Percentiles rank a stretch among this genome's conserved stretches.
phyloP scores from a whole-genome alignment of 1,284 basidiomycete species.

The Chalciporus sp. region DNA sequence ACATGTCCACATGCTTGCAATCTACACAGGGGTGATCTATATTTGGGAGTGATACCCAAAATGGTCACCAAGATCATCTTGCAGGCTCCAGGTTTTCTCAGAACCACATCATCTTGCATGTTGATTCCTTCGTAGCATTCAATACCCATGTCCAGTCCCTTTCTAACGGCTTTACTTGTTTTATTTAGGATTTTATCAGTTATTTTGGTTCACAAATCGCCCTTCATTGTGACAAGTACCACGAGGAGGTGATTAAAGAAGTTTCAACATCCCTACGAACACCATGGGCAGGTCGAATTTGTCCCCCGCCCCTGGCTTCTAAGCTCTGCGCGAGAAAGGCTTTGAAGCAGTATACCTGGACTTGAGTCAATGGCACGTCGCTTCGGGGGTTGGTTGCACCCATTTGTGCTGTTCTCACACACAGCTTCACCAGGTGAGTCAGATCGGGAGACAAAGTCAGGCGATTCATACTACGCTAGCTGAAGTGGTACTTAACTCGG shows the following conservation, averaged over 20 bases:
- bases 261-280: not conserved
- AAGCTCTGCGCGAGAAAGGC: not conserved
- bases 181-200: not conserved
- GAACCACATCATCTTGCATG: not conserved
- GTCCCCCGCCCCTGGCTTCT: not conserved
- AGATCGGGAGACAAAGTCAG: conserved; percentile 30
- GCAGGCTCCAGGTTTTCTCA: not conserved
- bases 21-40: conserved; percentile 19
- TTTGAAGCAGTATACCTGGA: not conserved
- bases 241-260: not conserved
- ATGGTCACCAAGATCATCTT: conserved; percentile 13
- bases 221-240: not conserved
- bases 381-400: conserved; percentile 15
- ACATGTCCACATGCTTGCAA: no score
- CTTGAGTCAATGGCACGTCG: conserved; percentile 1
- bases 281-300: not conserved
- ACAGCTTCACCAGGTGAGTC: conserved; percentile 36
- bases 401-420: conserved; percentile 30
- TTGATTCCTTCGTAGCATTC: not conserved
- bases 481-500: conserved; percentile 19
- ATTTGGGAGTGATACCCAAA: conserved; percentile 20
- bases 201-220: not conserved
- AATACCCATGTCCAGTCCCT: not conserved
- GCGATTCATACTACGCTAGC: conserved; percentile 24
- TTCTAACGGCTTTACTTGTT: not conserved